Evolutionary conservation across 2,329 filamentous ascomycete species (phyloP), one percentile per base, ranked within the genome.

Genomic region (Alternaria angustiovoidea): DNA sequence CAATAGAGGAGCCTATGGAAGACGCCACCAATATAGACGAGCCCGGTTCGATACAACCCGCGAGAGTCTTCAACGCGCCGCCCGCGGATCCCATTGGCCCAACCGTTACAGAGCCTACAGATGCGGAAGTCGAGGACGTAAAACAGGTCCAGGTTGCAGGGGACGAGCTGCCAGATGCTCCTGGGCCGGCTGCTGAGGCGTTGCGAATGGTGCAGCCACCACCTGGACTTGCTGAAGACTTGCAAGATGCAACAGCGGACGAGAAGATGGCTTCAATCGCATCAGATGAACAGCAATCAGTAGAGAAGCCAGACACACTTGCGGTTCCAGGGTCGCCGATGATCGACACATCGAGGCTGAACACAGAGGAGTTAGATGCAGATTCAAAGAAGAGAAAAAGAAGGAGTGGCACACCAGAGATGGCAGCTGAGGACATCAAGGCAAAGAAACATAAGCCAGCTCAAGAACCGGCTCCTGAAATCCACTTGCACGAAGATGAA

Each of bases 361-460:
- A 76, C 44, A 71, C 75, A 1, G 76, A 79, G 49, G 78, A 79
- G 52, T 49, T 77, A 16, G 76, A 76, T 56, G 76, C 77, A 14
- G 79, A 81, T 16, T 72, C 61, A 12, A 72, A 67, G 62, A 81
- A 81, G 68, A 74, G 80, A 57, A 82, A 81, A 66, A 70, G 80
- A 56, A 68, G 80, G 51, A 81, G 80, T 48, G 57, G 58, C 18
- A 78, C 79, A 26, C 80, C 80, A 11, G 73, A 79, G 5, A 51
- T 78, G 5, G 64, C 71, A 2, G 47, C 64, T 12, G 71, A 76
- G 22, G 78, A 79, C 5, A 73, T 81, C 18, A 78, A 66, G 42
- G 79, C 72, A 39, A 84, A 84, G 70, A 83, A 80, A 65, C 64
- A 79, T 8, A 79, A 79, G 54, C 72, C 75, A 11, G 77, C 74